These are phyloP conservation scores for Trichophyton schoenleinii DNA, from an alignment of 2,329 filamentous ascomycete species.

Conservation along the genomic window DNA sequence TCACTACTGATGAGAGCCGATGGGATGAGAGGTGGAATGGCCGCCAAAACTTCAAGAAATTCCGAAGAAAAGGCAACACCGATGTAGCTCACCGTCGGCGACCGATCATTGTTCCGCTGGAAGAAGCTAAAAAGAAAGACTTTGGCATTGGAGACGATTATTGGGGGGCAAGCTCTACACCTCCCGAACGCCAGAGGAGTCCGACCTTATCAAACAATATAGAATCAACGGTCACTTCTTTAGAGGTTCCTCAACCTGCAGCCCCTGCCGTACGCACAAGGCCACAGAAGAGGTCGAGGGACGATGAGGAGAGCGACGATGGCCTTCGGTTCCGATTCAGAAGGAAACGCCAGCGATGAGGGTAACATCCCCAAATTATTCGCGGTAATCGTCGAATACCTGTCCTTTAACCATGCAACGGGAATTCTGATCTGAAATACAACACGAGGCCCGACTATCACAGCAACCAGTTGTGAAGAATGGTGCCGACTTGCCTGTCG, in stretches of 20 bases:
- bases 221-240: constrained; percentile 14
- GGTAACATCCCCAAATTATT: not conserved
- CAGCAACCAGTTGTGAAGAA: too few species aligned
- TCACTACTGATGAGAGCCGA: constrained; percentile 41
- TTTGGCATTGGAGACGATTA: constrained; percentile 66
- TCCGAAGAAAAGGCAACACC: constrained; percentile 35
- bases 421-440: too few species aligned
- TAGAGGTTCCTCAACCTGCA: not conserved
- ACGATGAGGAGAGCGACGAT: constrained; percentile 44
- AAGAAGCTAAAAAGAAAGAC: constrained; percentile 57
- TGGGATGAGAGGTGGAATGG: constrained; percentile 92
- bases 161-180: constrained; percentile 42
- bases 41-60: constrained; percentile 90
- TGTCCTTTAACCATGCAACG: too few species aligned
- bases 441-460: too few species aligned
- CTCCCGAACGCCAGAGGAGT: constrained; percentile 14
- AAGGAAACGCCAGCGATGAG: constrained; percentile 25
- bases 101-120: constrained; percentile 55
- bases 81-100: constrained; percentile 32
- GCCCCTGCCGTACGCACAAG: not conserved
- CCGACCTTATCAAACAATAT: constrained; percentile 23
- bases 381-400: not conserved
- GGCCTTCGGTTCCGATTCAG: constrained; percentile 45
- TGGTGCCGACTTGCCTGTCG: too few species aligned
- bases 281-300: constrained; percentile 18